Evolutionary conservation across 2,329 filamentous ascomycete genomes (phyloP), one percentile per base, ranked within the genome.

Genomic region (Pseudogymnoascus sp.): DNA sequence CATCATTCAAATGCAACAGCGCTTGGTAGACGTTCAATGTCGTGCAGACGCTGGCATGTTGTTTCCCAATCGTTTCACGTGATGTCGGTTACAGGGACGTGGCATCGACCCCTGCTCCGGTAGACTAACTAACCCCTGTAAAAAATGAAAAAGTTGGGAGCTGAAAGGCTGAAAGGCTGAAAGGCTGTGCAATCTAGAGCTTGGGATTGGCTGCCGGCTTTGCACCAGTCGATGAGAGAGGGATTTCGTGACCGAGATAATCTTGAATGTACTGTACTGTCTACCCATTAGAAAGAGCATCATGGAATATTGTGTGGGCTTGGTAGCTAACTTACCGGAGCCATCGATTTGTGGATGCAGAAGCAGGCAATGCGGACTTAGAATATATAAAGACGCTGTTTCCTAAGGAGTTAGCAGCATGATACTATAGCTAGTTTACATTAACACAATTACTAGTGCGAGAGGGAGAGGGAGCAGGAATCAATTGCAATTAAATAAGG

Each of bases 241-340:
- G 60, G 61, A 65, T 65, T 30, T n/a, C 62, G 11, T 64, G 59
- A 57, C 58, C 63, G 3, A 66, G 59, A 20, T 59, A 5, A 33
- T 63, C n/a, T 62, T 63, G 18, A 18, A 18, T 18, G 18, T 62
- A 28, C 58, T 18, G 18, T 62, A 28, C 58, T 64, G 57, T 64
- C 37, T 63, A 39, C 35, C 62, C 25, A 35, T 65, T 64, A 65
- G 60, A 61, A 63, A 65, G 63, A 57, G 30, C 28, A 63, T 66
- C 20, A 64, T 33, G 60, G 25, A 7, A 62, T 63, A 64, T 59
- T 64, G 62, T 38, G 61, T 64, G 63, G 37, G 47, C 33, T 15
- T 28, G 2, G 20, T 63, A 37, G 59, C 38, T 20, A 18, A 66
- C 43, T 66, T 64, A 65, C 30, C 59, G 15, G 60, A 64, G 50